Conservation (phyloP, 139 green algal species). For the Chlorella sorokiniana region DNA sequence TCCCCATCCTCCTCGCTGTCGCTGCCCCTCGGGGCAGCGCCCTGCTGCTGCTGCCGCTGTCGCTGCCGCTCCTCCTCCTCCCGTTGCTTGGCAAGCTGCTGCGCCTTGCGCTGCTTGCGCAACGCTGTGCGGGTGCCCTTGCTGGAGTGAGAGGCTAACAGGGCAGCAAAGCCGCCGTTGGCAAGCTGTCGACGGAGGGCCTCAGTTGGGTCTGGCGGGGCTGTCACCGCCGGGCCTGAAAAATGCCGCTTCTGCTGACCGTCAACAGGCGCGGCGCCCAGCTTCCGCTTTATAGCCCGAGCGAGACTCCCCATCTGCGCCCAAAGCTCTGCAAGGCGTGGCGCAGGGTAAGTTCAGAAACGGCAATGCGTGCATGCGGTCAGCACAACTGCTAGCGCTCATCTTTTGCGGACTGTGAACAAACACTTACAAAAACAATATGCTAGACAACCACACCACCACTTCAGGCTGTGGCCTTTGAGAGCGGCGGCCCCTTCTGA, state of each 20-base stretch:
- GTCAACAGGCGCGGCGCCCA: slow-evolving; percentile 1
- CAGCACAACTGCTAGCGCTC: background rate
- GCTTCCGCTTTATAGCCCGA: slow-evolving; percentile 32
- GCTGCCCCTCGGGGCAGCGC: background rate
- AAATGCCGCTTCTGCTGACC: background rate
- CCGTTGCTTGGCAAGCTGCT: background rate
- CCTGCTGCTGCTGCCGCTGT: background rate
- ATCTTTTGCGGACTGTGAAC: background rate
- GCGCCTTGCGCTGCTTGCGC: slow-evolving; percentile 36
- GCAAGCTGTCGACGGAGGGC: background rate
- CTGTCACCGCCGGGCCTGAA: background rate
- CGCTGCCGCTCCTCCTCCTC: background rate
- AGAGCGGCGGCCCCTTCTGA: too few species aligned
- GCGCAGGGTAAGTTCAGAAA: background rate
- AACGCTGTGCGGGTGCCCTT: slow-evolving; percentile 32
- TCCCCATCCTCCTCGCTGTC: slow-evolving; percentile 8
- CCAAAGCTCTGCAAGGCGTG: background rate
- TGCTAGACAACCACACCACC: too few species aligned
- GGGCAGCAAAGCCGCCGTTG: slow-evolving; percentile 24
- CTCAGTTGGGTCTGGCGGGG: background rate
- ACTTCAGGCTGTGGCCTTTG: too few species aligned
- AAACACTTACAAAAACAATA: background rate
- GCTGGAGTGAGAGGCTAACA: slow-evolving; percentile 6
- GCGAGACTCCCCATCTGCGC: slow-evolving; percentile 4
- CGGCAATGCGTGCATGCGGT: background rate